A percentile compares a stretch with the other conserved stretches of the same genome.
Evolutionary conservation across 768 basidiomycete genomes (phyloP).

Genomic region (Termitomyces titanicus): DNA sequence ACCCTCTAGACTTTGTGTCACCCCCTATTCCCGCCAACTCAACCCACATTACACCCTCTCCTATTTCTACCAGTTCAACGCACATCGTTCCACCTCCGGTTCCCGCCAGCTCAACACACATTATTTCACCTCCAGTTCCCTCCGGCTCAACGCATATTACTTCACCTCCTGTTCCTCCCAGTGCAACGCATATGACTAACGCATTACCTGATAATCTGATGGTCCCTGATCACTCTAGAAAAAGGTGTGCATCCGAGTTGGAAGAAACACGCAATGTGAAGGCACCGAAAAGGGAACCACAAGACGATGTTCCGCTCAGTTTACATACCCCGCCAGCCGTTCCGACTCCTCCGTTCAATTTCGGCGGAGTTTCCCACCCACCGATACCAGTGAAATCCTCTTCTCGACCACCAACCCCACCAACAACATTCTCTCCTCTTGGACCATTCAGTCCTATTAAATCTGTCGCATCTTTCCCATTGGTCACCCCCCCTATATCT

Average conservation of each 20-base stretch:
- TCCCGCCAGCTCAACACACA: neutral
- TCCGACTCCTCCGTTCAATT: constrained; percentile 11
- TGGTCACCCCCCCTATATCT: constrained; percentile 19
- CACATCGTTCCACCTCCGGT: neutral
- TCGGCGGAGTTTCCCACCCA: constrained; percentile 12
- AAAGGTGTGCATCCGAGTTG: constrained; percentile 40
- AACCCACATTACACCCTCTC: neutral
- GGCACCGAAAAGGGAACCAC: constrained; percentile 45
- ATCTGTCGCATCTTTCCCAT: constrained; percentile 16
- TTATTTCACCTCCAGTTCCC: neutral
- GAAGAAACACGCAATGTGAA: constrained; percentile 41
- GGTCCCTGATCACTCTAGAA: constrained; percentile 38
- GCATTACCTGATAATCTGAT: constrained; percentile 16
- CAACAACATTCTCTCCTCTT: constrained; percentile 25
- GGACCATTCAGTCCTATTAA: constrained; percentile 25
- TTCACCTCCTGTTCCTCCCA: constrained; percentile 10
- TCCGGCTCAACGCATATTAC: neutral
- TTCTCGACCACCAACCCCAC: constrained; percentile 34
- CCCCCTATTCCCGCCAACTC: constrained; percentile 6
- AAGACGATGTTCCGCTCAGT: constrained; percentile 36
- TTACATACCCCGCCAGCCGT: constrained; percentile 16
- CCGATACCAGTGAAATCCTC: constrained; percentile 22
- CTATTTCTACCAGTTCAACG: too few relatives aligned
- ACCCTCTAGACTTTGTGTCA: constrained; percentile 13
- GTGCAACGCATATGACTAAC: constrained; percentile 21